A percentile compares a stretch with the other conserved stretches of the same genome.
Evolutionary conservation across 164 flowering plant species (phyloP).

Genomic region (Taxillus chinensis): DNA sequence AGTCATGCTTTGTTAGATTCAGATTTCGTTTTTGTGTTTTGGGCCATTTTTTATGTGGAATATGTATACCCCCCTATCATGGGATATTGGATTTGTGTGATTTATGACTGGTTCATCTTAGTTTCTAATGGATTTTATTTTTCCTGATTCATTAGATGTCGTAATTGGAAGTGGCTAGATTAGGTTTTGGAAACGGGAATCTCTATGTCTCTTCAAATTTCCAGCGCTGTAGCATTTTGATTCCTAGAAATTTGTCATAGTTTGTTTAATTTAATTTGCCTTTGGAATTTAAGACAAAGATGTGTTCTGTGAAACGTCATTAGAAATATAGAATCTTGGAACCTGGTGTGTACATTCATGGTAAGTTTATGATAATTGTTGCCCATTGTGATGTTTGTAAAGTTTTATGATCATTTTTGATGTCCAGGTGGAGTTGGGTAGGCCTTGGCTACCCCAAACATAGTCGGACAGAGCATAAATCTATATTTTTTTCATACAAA

Average conservation of each 20-base stretch:
- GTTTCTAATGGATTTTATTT: background rate
- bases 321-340: background rate
- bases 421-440: constrained; percentile 22
- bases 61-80: too few relatives aligned
- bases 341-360: background rate
- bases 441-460: background rate
- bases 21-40: constrained; percentile 1
- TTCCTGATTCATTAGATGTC: background rate
- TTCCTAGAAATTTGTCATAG: background rate
- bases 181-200: background rate
- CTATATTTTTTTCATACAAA: background rate
- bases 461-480: background rate
- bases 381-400: background rate
- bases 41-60: background rate
- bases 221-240: background rate
- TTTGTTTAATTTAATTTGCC: background rate
- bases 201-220: background rate
- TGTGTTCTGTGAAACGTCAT: background rate
- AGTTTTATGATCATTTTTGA: constrained; percentile 5
- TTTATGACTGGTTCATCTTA: background rate
- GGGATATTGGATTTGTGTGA: too few relatives aligned
- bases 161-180: too few relatives aligned
- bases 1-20: constrained; percentile 19
- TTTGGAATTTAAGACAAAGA: background rate
- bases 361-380: constrained; percentile 8